phyloP scores from a whole-genome alignment of 352 stramenopile genomes.

The Globisporangium solare region DNA sequence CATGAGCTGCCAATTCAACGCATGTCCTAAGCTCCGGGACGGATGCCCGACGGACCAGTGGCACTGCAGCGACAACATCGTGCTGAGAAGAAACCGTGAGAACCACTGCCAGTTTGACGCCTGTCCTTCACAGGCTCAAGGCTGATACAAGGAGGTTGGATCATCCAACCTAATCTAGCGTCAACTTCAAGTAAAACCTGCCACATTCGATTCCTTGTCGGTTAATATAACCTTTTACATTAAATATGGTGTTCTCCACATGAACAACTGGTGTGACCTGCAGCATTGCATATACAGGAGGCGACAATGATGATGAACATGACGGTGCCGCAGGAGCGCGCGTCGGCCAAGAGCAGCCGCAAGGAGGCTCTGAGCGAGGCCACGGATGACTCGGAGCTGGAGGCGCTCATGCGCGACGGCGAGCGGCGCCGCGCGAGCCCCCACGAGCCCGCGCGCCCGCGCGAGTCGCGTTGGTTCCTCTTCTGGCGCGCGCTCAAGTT shows the following conservation, averaged over 20 bases:
- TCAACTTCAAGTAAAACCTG: too few relatives aligned
- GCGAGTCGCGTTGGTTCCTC: conserved; percentile 29
- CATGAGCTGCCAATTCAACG: conserved; percentile 4
- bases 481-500: conserved; percentile 40
- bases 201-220: too few relatives aligned
- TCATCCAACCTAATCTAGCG: too few relatives aligned
- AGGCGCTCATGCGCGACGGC: conserved; percentile 35
- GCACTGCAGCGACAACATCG: background rate
- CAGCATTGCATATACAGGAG: background rate
- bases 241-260: too few relatives aligned
- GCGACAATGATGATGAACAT: conserved; percentile 14
- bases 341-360: conserved; percentile 2
- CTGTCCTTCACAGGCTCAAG: background rate
- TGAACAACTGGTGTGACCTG: too few relatives aligned
- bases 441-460: conserved; percentile 15
- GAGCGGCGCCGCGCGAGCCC: conserved; percentile 23
- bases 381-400: conserved; percentile 22
- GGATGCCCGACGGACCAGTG: background rate
- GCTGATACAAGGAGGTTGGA: too few relatives aligned
- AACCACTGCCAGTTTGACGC: conserved; percentile 6
- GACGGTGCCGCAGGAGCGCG: conserved; percentile 15
- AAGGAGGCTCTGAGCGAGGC: background rate
- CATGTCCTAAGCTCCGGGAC: background rate
- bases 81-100: background rate
- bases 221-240: too few relatives aligned